Percentiles rank a stretch among this genome's conserved stretches.
These are phyloP conservation scores for Maudiozyma barnettii DNA, from an alignment of 805 yeast genomes.

Conservation along the genomic window DNA sequence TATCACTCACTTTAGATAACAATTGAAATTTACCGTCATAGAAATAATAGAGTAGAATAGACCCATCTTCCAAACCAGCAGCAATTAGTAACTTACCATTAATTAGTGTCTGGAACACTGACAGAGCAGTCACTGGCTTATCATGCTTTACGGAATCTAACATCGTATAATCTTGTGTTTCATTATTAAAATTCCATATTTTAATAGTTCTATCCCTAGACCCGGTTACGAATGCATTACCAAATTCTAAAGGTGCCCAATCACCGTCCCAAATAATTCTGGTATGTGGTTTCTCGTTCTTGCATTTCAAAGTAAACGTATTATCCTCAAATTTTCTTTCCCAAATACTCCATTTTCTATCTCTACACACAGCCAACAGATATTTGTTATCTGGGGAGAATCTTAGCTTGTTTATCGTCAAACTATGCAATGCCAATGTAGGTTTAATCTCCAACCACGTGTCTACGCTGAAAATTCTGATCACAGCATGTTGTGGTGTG, in stretches of 20 bases:
- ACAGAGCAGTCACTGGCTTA: conserved; percentile 60
- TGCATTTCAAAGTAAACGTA: conserved; percentile 31
- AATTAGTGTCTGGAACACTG: conserved; percentile 32
- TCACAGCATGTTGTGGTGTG: conserved; percentile 71
- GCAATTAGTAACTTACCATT: conserved; percentile 36
- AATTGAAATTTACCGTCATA: conserved; percentile 23
- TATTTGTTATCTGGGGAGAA: conserved; percentile 62
- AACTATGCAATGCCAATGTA: conserved; percentile 54
- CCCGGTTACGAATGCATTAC: conserved; percentile 62
- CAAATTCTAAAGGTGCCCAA: conserved; percentile 56
- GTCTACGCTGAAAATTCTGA: conserved; percentile 58
- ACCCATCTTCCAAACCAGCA: conserved; percentile 67
- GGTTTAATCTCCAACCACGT: conserved; percentile 56
- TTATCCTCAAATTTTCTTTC: conserved; percentile 32
- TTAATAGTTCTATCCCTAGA: conserved; percentile 78
- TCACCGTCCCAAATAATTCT: conserved; percentile 94
- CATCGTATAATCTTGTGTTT: conserved; percentile 31
- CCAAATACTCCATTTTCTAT: conserved; percentile 79
- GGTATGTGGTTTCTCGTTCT: conserved; percentile 68
- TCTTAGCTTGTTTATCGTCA: conserved; percentile 76
- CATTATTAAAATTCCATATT: conserved; percentile 48
- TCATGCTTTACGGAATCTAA: conserved; percentile 36
- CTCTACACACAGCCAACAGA: conserved; percentile 76
- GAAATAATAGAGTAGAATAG: conserved; percentile 37
- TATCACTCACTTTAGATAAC: conserved; percentile 29